Evolutionary conservation across 2,329 filamentous ascomycete species (phyloP).

Genomic region (Immersiporthe knoxdaviesiana): DNA sequence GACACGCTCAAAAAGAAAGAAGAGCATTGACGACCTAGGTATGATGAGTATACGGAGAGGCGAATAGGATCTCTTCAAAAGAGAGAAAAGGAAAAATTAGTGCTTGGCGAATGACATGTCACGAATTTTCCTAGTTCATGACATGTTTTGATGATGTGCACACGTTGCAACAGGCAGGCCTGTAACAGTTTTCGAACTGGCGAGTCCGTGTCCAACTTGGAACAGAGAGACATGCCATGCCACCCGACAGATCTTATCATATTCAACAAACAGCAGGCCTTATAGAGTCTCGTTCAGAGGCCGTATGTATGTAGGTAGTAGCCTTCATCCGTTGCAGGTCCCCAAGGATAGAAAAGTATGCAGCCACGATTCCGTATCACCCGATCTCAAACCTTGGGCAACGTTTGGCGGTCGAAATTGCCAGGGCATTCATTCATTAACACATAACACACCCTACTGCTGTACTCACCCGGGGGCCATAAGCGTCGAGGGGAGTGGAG

Average conservation of each 20-base stretch:
- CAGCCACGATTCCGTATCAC: constrained; percentile 33
- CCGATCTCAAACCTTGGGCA: constrained; percentile 33
- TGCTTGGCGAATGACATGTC: neutral
- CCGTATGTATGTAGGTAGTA: too few relatives aligned
- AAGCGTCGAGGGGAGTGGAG: neutral
- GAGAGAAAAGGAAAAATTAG: neutral
- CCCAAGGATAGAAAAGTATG: too few relatives aligned
- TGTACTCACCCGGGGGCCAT: neutral
- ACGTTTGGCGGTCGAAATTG: constrained; percentile 16
- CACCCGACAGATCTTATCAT: too few relatives aligned
- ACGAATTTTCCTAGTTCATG: neutral
- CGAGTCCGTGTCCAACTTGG: neutral
- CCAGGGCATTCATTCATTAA: too few relatives aligned
- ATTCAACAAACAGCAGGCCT: neutral
- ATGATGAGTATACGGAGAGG: neutral
- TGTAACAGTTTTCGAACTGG: neutral
- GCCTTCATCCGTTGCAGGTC: neutral
- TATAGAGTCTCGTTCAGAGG: too few relatives aligned
- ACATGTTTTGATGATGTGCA: neutral
- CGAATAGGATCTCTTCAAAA: neutral
- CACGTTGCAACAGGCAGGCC: neutral
- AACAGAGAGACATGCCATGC: too few relatives aligned
- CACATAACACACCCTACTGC: neutral
- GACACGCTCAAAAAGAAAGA: neutral
- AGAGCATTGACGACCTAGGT: too few relatives aligned